Evolutionary conservation across 1,139 yeast species (phyloP).

Genomic region (Geotrichum citri-aurantii): DNA sequence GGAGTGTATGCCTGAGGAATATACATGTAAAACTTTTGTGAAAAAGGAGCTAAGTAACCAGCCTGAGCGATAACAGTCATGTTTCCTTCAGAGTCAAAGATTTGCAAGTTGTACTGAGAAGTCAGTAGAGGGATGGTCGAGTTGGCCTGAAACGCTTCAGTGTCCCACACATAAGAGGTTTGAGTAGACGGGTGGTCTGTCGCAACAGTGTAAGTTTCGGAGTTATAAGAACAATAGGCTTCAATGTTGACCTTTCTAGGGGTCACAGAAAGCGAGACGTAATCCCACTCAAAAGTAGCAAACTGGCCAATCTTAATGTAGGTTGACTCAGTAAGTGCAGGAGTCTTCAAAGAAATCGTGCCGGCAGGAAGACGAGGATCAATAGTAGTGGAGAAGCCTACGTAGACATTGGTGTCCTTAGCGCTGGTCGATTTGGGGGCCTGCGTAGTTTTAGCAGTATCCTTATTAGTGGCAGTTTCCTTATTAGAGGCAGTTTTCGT

Average conservation of each 20-base stretch:
- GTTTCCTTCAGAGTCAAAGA: slow-evolving; percentile 34
- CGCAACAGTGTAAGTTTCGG: slow-evolving; percentile 37
- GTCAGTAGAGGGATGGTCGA: slow-evolving; percentile 33
- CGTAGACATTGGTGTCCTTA: slow-evolving; percentile 12
- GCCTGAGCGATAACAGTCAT: slow-evolving; percentile 31
- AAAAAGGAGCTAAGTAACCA: slow-evolving; percentile 34
- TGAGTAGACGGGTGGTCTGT: slow-evolving; percentile 32
- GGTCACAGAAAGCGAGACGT: slow-evolving; percentile 35
- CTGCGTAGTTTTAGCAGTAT: slow-evolving; percentile 11
- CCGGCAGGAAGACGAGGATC: slow-evolving; percentile 38
- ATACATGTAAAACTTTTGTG: slow-evolving; percentile 35
- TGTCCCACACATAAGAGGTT: slow-evolving; percentile 38
- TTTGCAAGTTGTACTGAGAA: slow-evolving; percentile 36
- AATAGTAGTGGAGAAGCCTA: slow-evolving; percentile 26
- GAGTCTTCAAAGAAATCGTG: slow-evolving; percentile 34
- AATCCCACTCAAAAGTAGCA: slow-evolving; percentile 41
- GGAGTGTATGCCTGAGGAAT: slow-evolving; percentile 36
- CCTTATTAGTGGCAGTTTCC: slow-evolving; percentile 3
- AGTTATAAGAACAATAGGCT: slow-evolving; percentile 37
- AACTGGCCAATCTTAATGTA: slow-evolving; percentile 38
- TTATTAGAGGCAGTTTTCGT: slow-evolving; percentile 4
- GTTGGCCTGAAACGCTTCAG: slow-evolving; percentile 31
- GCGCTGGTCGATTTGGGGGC: slow-evolving; percentile 12
- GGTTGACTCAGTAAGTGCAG: slow-evolving; percentile 34
- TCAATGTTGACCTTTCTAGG: slow-evolving; percentile 38